phyloP scores from a whole-genome alignment of 2,329 filamentous ascomycete species.

The Neospermospora avenae region DNA sequence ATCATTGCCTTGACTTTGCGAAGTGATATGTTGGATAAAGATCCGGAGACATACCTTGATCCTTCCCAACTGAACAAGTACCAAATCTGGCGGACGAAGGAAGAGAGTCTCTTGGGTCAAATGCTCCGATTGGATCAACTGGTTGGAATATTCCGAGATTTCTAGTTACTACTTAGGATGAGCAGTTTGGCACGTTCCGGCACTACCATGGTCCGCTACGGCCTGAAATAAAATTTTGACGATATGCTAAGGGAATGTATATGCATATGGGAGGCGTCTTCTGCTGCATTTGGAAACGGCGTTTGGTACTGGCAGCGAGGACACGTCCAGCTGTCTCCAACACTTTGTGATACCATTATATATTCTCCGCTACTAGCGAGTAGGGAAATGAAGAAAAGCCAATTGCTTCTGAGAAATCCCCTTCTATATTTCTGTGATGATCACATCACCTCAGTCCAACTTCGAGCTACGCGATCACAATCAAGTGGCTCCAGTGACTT shows the following conservation, averaged over 20 bases:
- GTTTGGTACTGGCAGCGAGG: constrained; percentile 12
- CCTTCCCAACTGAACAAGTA: constrained; percentile 68
- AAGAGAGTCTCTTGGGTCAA: constrained; percentile 74
- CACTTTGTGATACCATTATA: constrained; percentile 18
- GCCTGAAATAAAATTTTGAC: background rate
- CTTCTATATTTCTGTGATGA: background rate
- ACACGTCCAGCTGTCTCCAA: background rate
- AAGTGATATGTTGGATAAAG: constrained; percentile 79
- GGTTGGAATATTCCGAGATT: constrained; percentile 79
- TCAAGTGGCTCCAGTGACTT: no score
- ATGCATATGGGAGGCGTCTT: constrained; percentile 25
- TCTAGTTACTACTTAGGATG: constrained; percentile 38
- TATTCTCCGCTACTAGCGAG: constrained; percentile 5
- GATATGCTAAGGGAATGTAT: constrained; percentile 3
- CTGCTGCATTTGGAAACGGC: constrained; percentile 18
- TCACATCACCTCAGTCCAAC: background rate
- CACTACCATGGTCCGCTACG: constrained; percentile 36
- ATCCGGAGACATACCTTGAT: constrained; percentile 71
- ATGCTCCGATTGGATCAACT: constrained; percentile 80
- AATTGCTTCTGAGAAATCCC: background rate
- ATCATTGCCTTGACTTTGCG: constrained; percentile 80
- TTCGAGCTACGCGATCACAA: background rate
- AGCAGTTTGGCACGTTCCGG: no score
- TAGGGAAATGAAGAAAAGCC: constrained; percentile 2
- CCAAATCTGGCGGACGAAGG: constrained; percentile 56